Evolutionary conservation across 257 asterid genomes (phyloP), one percentile per base, ranked within the genome.

Genomic region (Solanum habrochaites): DNA sequence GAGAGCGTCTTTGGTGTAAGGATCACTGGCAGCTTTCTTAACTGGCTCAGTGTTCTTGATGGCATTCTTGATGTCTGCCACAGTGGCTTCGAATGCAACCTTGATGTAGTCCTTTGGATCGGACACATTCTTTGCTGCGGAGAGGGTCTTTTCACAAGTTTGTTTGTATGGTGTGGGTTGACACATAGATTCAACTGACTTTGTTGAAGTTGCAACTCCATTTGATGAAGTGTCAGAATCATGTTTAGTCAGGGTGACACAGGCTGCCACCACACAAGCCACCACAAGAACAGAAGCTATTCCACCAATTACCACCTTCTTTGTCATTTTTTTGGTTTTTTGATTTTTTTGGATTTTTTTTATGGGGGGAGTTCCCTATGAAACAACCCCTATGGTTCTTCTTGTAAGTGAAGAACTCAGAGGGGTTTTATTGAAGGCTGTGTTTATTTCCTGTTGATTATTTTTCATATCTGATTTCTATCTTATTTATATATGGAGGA

Each of bases 31-130:
- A 2, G 93, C 97, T 3, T 89, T 86, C 67, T 89, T 88, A 67
- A 91, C 89, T 5, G 86, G 14, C 0, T 88, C 29, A 7, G 94
- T 92, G 49, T 92, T 88, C 47, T 74, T 80, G 2, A 93, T 74
- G 29, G 91, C 94, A 2, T 80, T 90, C 23, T 85, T 86, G 43
- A 94, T 47, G 74, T 90, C 90, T 20, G 85, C 83, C 45, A 91
- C 89, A 18, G 98, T 88, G 25, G 88, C 88, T 39, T 91, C 69
- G 42, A 95, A 94, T 2, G 94, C 93, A 14, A 69, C 84, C 88
- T 89, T 93, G 2, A 94, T 83, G n/a, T 93, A 90, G 32, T 92
- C 92, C 81, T 87, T 92, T 1, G 96, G 94, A 67, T 95, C 90
- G 0, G 90, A 42, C 40, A 92, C 83, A 89, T 93, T 87, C 35